Evolutionary conservation across 495 filamentous ascomycete genomes (phyloP), one percentile per base, ranked within the genome.

Genomic region (Astrothelium subdiscretum): DNA sequence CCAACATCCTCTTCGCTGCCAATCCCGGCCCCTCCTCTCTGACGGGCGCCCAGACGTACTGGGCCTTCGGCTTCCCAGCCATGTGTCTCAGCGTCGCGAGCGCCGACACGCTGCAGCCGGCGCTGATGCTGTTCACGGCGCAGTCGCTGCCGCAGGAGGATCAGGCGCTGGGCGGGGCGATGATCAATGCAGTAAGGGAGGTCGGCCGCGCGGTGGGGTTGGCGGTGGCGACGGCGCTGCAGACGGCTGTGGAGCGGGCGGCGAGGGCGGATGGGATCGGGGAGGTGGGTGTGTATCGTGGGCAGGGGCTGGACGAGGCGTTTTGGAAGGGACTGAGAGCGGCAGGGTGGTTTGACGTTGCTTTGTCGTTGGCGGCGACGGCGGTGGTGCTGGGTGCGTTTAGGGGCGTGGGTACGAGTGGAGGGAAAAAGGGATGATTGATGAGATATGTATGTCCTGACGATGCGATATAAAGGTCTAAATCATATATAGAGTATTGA

Each of bases 161-260:
- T 59, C 84, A 86, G 65, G 80, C 82, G 0, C 61, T 87, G 1
- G 82, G 82, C 2, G 83, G 83, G 0, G 84, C 80, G 0, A 73
- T 85, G 12, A 79, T 86, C 63, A 86, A 85, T 60, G 76, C 83
- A 0, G 79, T 82, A 59, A 81, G 78, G 0, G 81, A 83, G 59
- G 63, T 85, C 3, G 84, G 84, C 0, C 68, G 83, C 35, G 76
- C 83, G 0, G 73, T 87, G 32, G 79, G 81, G 0, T 69, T 87
- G 31, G 83, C 84, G 0, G 75, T 86, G 52, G 79, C 75, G 0
- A 82, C 82, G 10, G 82, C 81, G 0, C 72, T 83, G 5, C 80
- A 87, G 67, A 80, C 78, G 12, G 77, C 78, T 0, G 78, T 84
- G 1, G 80, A 68, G 12, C 68, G 63, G 51, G 59, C 79, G 71